Percentiles rank a stretch among this genome's conserved stretches.
phyloP scores from a whole-genome alignment of 768 basidiomycete genomes.

The Lentinus brumalis region DNA sequence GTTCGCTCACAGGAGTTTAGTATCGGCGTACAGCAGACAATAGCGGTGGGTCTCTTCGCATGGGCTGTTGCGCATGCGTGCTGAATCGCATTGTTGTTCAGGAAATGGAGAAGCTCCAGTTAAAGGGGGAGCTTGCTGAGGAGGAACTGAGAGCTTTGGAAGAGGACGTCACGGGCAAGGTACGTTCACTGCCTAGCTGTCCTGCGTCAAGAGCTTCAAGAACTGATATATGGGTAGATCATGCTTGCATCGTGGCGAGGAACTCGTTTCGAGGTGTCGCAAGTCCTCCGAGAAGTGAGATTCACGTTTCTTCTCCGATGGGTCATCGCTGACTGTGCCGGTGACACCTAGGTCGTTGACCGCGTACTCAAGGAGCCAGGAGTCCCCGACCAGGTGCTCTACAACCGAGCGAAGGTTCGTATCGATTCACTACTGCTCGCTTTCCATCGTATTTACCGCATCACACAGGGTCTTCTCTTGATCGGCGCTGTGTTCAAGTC shows the following conservation, averaged over 20 bases:
- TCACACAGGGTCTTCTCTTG: conserved; percentile 72
- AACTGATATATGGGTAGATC: conserved; percentile 49
- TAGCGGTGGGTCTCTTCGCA: conserved; percentile 41
- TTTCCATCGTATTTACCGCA: neutral
- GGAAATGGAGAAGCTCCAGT: conserved; percentile 91
- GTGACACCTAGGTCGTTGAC: conserved; percentile 62
- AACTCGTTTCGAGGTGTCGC: conserved; percentile 91
- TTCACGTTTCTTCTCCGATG: neutral
- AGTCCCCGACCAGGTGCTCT: conserved; percentile 66
- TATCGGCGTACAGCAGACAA: conserved; percentile 74
- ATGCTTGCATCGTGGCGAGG: conserved; percentile 98
- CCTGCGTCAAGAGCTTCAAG: too few relatives aligned
- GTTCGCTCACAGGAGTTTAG: conserved; percentile 33
- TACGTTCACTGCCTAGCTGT: conserved; percentile 25
- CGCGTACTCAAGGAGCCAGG: conserved; percentile 82
- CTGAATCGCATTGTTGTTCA: conserved; percentile 31
- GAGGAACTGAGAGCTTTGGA: conserved; percentile 86
- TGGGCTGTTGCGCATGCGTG: conserved; percentile 18
- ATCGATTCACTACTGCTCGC: neutral
- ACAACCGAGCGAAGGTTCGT: conserved; percentile 83
- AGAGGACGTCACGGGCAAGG: conserved; percentile 92
- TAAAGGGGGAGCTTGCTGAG: conserved; percentile 85
- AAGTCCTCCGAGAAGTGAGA: conserved; percentile 75
- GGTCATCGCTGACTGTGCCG: conserved; percentile 15
- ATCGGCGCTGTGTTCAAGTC: conserved; percentile 90